These are phyloP conservation scores for Candida ponderosae DNA, from an alignment of 805 yeast species.

Conservation along the genomic window DNA sequence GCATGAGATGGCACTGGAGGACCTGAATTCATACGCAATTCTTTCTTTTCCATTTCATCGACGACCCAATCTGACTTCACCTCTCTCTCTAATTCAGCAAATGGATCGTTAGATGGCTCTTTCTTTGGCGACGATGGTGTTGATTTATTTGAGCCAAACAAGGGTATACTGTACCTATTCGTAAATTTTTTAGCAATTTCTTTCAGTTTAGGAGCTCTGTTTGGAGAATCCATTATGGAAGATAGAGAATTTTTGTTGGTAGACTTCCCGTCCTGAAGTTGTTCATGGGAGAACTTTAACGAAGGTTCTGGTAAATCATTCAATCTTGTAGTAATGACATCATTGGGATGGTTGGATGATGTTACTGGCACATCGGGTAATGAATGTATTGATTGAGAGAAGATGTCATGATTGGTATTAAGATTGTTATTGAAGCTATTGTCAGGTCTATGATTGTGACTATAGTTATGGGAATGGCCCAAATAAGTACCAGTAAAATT, in stretches of 20 bases:
- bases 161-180: slow-evolving; percentile 4
- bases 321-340: too few species aligned
- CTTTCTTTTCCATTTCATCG: slow-evolving; percentile 9
- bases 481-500: not conserved
- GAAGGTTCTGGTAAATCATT: not conserved
- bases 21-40: not conserved
- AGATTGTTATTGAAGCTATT: not conserved
- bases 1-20: not conserved
- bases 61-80: slow-evolving; percentile 23
- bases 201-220: slow-evolving; percentile 3
- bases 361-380: slow-evolving; percentile 19
- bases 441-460: not conserved
- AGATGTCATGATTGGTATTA: too few species aligned
- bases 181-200: slow-evolving; percentile 12
- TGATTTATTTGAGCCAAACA: slow-evolving; percentile 4
- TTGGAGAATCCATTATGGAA: not conserved
- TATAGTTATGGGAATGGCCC: not conserved
- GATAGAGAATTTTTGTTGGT: not conserved
- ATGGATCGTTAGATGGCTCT: slow-evolving; percentile 11
- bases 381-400: slow-evolving; percentile 12
- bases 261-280: too few species aligned
- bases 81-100: slow-evolving; percentile 26
- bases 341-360: too few species aligned
- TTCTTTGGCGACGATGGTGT: slow-evolving; percentile 1
- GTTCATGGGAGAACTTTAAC: too few species aligned